Evolutionary conservation across 78 protist genomes (phyloP).

Genomic region (Dictyostelium capitatum): DNA sequence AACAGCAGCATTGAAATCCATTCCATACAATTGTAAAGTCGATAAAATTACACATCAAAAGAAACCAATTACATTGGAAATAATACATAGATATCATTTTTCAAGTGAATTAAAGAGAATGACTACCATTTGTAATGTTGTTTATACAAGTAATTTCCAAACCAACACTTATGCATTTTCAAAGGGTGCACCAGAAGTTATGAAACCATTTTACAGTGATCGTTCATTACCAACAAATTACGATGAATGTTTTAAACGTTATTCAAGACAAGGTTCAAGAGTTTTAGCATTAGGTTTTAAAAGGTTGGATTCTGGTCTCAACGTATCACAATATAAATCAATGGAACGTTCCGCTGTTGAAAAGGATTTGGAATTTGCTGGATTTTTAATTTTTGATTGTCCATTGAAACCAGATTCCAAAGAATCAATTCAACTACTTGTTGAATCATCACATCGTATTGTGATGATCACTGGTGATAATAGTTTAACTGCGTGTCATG

Average conservation of each 20-base stretch:
- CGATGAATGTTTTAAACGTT: constrained; percentile 29
- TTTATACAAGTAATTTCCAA: not conserved
- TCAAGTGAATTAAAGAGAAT: constrained; percentile 93
- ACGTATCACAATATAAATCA: constrained; percentile 22
- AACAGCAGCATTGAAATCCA: constrained; percentile 90
- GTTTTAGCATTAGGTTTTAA: constrained; percentile 94
- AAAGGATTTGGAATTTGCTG: constrained; percentile 92
- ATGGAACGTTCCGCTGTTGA: constrained; percentile 87
- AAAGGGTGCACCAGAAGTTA: constrained; percentile 97
- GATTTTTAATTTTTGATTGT: constrained; percentile 93
- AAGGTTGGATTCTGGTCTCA: not conserved
- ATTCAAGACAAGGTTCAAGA: constrained; percentile 87
- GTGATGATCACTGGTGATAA: constrained; percentile 99
- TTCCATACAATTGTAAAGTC: constrained; percentile 83
- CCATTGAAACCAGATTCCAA: constrained; percentile 91
- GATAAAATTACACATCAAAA: constrained; percentile 30
- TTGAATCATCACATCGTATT: constrained; percentile 85
- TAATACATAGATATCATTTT: constrained; percentile 92
- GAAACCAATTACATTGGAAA: constrained; percentile 26
- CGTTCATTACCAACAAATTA: constrained; percentile 68
- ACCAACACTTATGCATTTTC: constrained; percentile 25
- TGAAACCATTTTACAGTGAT: constrained; percentile 37
- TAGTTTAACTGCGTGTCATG: constrained; percentile 96
- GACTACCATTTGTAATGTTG: constrained; percentile 86
- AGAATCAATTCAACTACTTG: constrained; percentile 68